A percentile compares a stretch with the other conserved stretches of the same genome.
Evolutionary conservation across 164 flowering plant species (phyloP).

Genomic region (Vitis amurensis): DNA sequence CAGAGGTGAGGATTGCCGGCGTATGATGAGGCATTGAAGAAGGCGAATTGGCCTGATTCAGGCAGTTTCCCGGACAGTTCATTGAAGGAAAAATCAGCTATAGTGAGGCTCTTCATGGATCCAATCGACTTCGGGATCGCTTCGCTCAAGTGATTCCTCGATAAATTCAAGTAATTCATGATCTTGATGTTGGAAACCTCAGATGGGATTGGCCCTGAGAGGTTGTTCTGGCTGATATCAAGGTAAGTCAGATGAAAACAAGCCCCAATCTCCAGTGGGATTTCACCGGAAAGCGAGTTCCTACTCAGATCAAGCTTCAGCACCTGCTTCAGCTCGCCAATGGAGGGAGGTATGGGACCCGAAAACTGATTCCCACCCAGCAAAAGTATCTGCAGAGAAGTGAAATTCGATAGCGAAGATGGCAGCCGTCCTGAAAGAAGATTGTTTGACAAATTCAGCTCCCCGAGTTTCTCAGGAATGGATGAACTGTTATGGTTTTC

Average conservation of each 20-base stretch:
- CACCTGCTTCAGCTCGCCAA: conserved; percentile 57
- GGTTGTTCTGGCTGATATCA: conserved; percentile 81
- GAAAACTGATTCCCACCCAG: conserved; percentile 66
- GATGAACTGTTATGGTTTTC: conserved; percentile 49
- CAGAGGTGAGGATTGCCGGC: conserved; percentile 86
- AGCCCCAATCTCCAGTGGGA: conserved; percentile 67
- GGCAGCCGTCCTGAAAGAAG: conserved; percentile 71
- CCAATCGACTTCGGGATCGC: conserved; percentile 74
- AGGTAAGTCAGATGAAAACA: conserved; percentile 67
- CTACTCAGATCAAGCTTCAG: conserved; percentile 69
- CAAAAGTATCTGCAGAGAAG: conserved; percentile 65
- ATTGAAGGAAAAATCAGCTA: conserved; percentile 92
- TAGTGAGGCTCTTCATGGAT: conserved; percentile 78
- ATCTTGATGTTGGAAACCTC: conserved; percentile 60
- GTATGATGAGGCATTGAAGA: conserved; percentile 80
- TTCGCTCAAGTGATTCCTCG: conserved; percentile 69
- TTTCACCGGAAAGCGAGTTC: conserved; percentile 55
- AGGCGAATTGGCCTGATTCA: conserved; percentile 74
- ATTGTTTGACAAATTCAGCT: conserved; percentile 77
- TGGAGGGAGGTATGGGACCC: conserved; percentile 62
- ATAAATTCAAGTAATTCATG: conserved; percentile 77
- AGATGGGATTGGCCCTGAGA: conserved; percentile 71
- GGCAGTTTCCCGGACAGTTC: conserved; percentile 82
- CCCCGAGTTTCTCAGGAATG: conserved; percentile 44
- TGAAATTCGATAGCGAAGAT: conserved; percentile 57